Evolutionary conservation across 176 grass and related monocot species (phyloP), one percentile per base, ranked within the genome.

Genomic region (Oryza meyeriana): DNA sequence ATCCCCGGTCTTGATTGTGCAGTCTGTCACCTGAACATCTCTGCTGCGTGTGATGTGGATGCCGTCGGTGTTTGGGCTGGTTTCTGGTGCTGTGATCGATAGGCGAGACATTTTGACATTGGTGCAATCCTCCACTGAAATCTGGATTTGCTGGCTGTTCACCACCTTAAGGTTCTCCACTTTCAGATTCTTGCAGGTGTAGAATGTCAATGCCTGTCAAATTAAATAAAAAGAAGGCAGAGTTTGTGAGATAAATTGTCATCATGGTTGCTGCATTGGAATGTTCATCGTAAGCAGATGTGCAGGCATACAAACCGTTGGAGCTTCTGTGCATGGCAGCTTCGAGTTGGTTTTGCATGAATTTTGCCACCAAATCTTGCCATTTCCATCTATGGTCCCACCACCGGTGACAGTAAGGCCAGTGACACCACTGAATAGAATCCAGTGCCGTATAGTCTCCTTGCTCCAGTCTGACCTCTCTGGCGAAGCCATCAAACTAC

Each of bases 311-410:
- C 55, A 22, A 24, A 58, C 22, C 0, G 22, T 58, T 24, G 55
- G 55, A 58, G 55, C 55, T 58, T 58, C 8, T 24, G 55, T 58
- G 55, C 55, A 58, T n/a, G 55, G 55, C 8, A 24, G 55, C 22
- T 58, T 58, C 24, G 55, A 58, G 72, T 89, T 68, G 13, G 74
- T 67, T 44, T 83, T 91, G 89, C 89, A 94, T 13, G 89, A 87
- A 13, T 87, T 75, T 58, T 85, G 64, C 92, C 92, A 91, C 92
- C 89, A 94, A 7, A 85, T 66, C 6, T 89, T 83, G 22, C 92
- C 89, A 27, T 87, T 94, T 22, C 89, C 89, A 12, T 91, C 48
- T 31, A 94, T 75, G 3, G 62, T 87, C 72, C 92, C 92, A 12
- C 89, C 86, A 8, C 92, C 92, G 10, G 65, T 71, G 24, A 94